A percentile compares a stretch with the other conserved stretches of the same genome.
phyloP scores from a whole-genome alignment of 306 rosid genomes.

The Fragaria ananassa region DNA sequence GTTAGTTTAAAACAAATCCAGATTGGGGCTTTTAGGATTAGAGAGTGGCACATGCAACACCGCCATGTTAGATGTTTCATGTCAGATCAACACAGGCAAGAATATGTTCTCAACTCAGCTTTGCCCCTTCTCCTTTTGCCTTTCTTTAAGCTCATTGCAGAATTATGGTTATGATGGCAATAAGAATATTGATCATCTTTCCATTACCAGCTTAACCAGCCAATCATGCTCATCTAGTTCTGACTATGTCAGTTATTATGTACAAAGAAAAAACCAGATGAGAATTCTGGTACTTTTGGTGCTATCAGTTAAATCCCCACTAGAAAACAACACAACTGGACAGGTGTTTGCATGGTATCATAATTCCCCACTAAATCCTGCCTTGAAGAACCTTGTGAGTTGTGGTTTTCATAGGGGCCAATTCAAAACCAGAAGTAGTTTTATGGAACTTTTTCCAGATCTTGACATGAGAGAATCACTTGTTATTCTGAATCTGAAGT shows the following conservation, averaged over 20 bases:
- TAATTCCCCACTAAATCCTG: slow-evolving; percentile 18
- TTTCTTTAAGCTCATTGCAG: not conserved
- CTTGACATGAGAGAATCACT: slow-evolving; percentile 8
- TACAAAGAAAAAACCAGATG: not conserved
- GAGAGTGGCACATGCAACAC: slow-evolving; percentile 27
- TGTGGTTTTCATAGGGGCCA: slow-evolving; percentile 13
- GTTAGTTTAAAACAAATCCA: not conserved
- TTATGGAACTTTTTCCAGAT: not conserved
- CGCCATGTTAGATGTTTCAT: slow-evolving; percentile 29
- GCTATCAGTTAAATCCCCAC: slow-evolving; percentile 6
- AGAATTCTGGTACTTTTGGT: slow-evolving; percentile 1
- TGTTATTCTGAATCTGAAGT: slow-evolving; percentile 11
- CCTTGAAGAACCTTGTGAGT: slow-evolving; percentile 14
- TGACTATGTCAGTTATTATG: not conserved
- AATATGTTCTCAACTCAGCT: slow-evolving; percentile 50
- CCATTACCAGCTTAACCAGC: slow-evolving; percentile 18
- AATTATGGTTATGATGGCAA: slow-evolving; percentile 12
- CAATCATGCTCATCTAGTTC: not conserved
- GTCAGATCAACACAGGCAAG: slow-evolving; percentile 40
- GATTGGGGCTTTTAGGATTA: slow-evolving; percentile 4
- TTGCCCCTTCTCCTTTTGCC: slow-evolving; percentile 1
- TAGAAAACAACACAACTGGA: not conserved
- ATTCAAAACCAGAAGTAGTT: not conserved
- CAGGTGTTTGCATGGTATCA: slow-evolving; percentile 22
- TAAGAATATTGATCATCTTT: slow-evolving; percentile 29